Percentiles rank a stretch among this genome's conserved stretches.
These are phyloP conservation scores for Picea mariana DNA, from an alignment of 83 land plant genomes.

Conservation along the genomic window DNA sequence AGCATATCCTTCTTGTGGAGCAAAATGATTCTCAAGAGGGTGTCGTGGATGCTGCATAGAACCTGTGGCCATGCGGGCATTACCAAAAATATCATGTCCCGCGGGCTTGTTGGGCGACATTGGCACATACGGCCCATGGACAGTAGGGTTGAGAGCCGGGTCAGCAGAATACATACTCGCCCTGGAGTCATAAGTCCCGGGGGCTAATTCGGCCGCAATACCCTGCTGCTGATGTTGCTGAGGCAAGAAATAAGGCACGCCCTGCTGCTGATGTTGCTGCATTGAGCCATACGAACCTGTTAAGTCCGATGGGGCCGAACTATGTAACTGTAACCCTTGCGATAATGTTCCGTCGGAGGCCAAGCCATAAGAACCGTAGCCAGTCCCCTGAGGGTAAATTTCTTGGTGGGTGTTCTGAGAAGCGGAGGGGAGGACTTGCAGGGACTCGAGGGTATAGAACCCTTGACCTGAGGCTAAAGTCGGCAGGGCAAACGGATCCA, in stretches of 20 bases:
- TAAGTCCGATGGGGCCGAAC: not conserved
- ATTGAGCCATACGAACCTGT: not conserved
- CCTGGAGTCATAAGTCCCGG: not conserved
- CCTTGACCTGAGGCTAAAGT: not conserved
- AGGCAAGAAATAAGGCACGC: not conserved
- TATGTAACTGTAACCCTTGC: conserved; percentile 3
- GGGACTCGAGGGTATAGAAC: conserved; percentile 10
- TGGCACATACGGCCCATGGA: no score
- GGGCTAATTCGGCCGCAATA: not conserved
- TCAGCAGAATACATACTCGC: no score
- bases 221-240: conserved; percentile 2
- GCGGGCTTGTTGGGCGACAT: no score
- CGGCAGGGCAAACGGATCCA: no score
- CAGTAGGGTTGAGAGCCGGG: no score
- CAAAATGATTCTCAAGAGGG: not conserved
- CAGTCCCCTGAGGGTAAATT: not conserved
- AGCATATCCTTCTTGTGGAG: not conserved
- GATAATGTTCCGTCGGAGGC: not conserved
- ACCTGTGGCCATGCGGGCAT: not conserved
- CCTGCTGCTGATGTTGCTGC: not conserved
- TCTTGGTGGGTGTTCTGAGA: not conserved
- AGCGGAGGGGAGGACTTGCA: not conserved
- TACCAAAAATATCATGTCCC: no score
- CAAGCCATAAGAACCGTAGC: not conserved
- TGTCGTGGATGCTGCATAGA: not conserved